These are phyloP conservation scores for Leishmania aethiopica DNA, from an alignment of 208 protist genomes.

Conservation along the genomic window DNA sequence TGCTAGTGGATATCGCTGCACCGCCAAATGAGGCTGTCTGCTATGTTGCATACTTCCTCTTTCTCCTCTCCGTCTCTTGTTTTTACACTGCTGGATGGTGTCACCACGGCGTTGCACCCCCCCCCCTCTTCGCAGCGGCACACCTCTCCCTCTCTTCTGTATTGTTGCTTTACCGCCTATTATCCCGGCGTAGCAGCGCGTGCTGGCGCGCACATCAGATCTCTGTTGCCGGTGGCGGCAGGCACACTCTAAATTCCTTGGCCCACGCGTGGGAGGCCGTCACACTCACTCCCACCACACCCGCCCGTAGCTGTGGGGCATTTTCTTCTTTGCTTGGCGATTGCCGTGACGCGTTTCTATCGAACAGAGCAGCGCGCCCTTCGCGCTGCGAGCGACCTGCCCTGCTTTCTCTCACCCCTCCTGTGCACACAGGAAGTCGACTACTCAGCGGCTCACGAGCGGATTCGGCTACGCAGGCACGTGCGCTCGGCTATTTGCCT, in stretches of 20 bases:
- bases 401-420: neutral
- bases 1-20: neutral
- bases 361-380: neutral
- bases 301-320: neutral
- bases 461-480: neutral
- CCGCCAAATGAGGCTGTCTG: neutral
- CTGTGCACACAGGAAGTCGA: neutral
- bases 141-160: neutral
- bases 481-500: neutral
- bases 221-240: neutral
- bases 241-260: neutral
- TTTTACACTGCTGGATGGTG: neutral
- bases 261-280: neutral
- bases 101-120: neutral
- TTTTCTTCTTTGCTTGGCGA: neutral
- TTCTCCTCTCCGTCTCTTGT: slow-evolving; percentile 16
- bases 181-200: neutral
- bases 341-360: neutral
- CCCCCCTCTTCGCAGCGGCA: neutral
- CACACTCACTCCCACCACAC: neutral
- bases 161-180: neutral
- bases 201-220: neutral
- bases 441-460: neutral
- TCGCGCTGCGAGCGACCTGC: neutral
- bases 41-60: slow-evolving; percentile 8